phyloP scores from a whole-genome alignment of 257 asterid genomes.

The Paulownia fortunei region DNA sequence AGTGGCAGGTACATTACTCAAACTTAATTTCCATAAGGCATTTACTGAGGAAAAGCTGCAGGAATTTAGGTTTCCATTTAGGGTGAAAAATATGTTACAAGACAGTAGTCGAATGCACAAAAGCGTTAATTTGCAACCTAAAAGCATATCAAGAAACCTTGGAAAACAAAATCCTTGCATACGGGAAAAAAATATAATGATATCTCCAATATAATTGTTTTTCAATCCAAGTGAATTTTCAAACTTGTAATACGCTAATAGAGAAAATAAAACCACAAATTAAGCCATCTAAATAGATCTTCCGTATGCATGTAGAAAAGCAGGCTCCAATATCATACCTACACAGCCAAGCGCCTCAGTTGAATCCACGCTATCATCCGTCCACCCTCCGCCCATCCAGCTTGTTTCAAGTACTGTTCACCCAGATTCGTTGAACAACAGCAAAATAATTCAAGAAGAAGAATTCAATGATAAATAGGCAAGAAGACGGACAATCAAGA shows the following conservation, averaged over 20 bases:
- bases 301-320: not conserved
- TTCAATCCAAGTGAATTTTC: not conserved
- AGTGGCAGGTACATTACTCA: not conserved
- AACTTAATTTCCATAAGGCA: conserved; percentile 3
- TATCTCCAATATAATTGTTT: not conserved
- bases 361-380: conserved; percentile 93
- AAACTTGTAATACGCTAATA: too few species aligned
- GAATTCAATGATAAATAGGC: not conserved
- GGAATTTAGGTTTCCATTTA: not conserved
- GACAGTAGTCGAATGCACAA: not conserved
- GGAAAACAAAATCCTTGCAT: not conserved
- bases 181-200: not conserved
- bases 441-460: not conserved
- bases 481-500: too few species aligned
- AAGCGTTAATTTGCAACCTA: not conserved
- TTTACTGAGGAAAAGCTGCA: not conserved
- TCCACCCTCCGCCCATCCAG: conserved; percentile 97
- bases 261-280: too few species aligned
- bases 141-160: not conserved
- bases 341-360: conserved; percentile 97
- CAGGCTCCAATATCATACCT: conserved; percentile 50
- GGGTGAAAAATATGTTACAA: not conserved
- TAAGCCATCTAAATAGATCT: not conserved
- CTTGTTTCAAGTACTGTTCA: conserved; percentile 79
- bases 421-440: conserved; percentile 23